Evolutionary conservation across 1,284 basidiomycete genomes (phyloP).

Genomic region (Trichosporon sp.): DNA sequence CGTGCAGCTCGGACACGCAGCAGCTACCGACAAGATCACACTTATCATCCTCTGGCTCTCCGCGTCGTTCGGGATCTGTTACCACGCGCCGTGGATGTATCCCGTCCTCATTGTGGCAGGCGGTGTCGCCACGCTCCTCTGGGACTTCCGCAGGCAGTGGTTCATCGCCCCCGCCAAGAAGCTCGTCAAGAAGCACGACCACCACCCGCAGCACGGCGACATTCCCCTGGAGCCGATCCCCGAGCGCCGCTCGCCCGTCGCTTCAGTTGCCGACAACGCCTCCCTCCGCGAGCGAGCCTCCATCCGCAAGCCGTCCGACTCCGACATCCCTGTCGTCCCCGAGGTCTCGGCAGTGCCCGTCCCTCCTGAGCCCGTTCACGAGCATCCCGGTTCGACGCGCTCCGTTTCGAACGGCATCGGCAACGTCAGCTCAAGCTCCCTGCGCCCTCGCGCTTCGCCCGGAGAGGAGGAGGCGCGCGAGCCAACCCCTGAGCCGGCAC

Average conservation of each 20-base stretch:
- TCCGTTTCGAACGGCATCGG: neutral
- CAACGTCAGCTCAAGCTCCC: neutral
- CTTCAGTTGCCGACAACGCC: neutral
- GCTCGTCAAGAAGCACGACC: neutral
- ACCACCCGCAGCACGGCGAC: neutral
- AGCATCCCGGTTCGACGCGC: neutral
- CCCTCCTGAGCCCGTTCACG: neutral
- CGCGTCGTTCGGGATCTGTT: constrained; percentile 56
- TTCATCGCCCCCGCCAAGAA: constrained; percentile 1
- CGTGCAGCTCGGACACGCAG: constrained; percentile 54
- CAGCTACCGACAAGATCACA: constrained; percentile 55
- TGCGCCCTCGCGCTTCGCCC: neutral
- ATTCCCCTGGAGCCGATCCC: constrained; percentile 1
- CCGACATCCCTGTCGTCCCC: neutral
- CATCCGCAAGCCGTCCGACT: neutral
- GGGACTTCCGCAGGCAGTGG: constrained; percentile 35
- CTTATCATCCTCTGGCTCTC: constrained; percentile 54
- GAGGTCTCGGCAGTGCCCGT: neutral
- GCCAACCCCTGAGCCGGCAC: neutral
- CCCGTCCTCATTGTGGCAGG: constrained; percentile 46
- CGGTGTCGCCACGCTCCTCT: constrained; percentile 39
- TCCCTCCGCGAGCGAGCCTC: neutral
- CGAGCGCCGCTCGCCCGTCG: neutral
- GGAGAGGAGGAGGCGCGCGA: neutral
- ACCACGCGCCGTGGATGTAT: constrained; percentile 55